Evolutionary conservation across 2,329 filamentous ascomycete species (phyloP).

Genomic region (Karstenula rhodostoma): DNA sequence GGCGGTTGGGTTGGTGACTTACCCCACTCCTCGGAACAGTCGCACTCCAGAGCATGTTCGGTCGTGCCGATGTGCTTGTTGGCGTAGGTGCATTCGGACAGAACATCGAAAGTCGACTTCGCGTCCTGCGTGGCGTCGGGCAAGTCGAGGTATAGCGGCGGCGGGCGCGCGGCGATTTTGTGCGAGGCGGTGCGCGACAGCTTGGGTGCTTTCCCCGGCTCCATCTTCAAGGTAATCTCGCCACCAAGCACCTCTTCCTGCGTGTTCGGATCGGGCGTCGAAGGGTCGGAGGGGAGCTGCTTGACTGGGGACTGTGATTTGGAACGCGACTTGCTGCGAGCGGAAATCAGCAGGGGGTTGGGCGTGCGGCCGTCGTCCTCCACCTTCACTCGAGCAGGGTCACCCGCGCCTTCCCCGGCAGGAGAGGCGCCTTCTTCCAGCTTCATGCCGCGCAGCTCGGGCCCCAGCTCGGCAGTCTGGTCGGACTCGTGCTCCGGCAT

Average conservation of each 20-base stretch:
- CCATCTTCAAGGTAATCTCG: slow-evolving; percentile 69
- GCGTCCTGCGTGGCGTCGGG: slow-evolving; percentile 82
- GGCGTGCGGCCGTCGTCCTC: slow-evolving; percentile 35
- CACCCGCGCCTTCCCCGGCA: slow-evolving; percentile 26
- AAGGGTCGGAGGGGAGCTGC: slow-evolving; percentile 39
- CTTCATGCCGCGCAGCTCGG: slow-evolving; percentile 56
- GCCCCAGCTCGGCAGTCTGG: slow-evolving; percentile 49
- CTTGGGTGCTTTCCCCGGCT: slow-evolving; percentile 73
- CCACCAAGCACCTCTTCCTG: slow-evolving; percentile 65
- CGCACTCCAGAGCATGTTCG: slow-evolving; percentile 93
- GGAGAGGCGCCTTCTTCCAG: slow-evolving; percentile 51
- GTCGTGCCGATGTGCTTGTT: slow-evolving; percentile 91
- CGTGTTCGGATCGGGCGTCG: slow-evolving; percentile 50
- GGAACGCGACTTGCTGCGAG: slow-evolving; percentile 38
- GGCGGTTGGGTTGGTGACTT: slow-evolving; percentile 54
- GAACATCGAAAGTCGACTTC: slow-evolving; percentile 77
- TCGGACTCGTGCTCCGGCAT: slow-evolving; percentile 52
- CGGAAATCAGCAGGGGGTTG: slow-evolving; percentile 39
- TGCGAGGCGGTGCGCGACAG: slow-evolving; percentile 76
- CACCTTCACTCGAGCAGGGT: slow-evolving; percentile 36
- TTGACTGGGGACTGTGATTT: slow-evolving; percentile 47
- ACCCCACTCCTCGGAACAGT: slow-evolving; percentile 96
- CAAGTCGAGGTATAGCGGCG: slow-evolving; percentile 75
- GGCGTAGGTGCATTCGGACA: slow-evolving; percentile 87
- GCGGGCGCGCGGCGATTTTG: slow-evolving; percentile 69